Conservation (phyloP, 73 alveolate species). For the Diophrys sp. region DNA sequence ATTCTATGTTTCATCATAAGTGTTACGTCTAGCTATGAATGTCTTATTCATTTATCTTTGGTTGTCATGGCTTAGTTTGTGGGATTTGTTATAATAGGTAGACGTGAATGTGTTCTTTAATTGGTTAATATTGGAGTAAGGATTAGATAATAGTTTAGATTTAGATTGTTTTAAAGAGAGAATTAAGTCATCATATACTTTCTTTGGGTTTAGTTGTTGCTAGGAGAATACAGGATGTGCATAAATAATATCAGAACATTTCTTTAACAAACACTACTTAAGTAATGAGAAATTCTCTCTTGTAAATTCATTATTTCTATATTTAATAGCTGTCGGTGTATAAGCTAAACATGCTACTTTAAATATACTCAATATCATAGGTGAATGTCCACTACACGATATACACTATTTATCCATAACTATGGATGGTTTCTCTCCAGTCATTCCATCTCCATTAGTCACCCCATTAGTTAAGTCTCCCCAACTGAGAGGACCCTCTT, state of each 20-base stretch:
- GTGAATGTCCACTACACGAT: neutral
- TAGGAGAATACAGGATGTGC: neutral
- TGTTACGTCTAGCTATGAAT: no score
- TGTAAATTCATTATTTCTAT: neutral
- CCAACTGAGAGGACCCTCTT: neutral
- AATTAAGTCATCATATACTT: neutral
- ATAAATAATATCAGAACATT: neutral
- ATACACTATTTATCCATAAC: neutral
- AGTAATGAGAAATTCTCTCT: neutral
- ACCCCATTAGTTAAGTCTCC: neutral
- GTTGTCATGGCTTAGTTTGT: no score
- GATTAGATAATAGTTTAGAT: no score
- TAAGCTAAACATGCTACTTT: neutral
- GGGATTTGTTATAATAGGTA: no score
- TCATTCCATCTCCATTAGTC: no score
- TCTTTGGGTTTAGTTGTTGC: neutral
- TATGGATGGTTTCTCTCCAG: neutral
- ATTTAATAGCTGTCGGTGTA: neutral
- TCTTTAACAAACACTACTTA: no score
- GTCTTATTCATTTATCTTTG: no score
- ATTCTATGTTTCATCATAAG: no score
- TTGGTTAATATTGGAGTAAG: no score
- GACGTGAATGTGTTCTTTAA: no score
- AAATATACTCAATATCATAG: neutral
- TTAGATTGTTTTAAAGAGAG: no score